Evolutionary conservation across 352 stramenopile species (phyloP).

Genomic region (Peronospora destructor): DNA sequence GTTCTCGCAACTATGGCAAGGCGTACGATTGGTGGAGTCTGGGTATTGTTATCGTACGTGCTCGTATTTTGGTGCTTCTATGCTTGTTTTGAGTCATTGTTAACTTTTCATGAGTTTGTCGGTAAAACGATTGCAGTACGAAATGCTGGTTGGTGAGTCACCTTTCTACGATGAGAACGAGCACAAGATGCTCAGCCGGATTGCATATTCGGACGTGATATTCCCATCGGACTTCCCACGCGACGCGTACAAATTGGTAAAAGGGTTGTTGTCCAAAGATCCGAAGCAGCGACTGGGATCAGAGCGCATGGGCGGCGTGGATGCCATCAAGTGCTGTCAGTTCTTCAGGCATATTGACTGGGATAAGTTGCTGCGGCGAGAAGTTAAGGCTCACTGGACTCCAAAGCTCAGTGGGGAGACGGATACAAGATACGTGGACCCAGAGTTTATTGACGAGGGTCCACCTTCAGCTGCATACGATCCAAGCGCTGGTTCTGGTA

Average conservation of each 20-base stretch:
- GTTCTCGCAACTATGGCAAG: conserved; percentile 81
- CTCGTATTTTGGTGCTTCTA: not conserved
- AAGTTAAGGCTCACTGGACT: conserved; percentile 76
- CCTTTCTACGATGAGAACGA: conserved; percentile 88
- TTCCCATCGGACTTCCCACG: conserved; percentile 73
- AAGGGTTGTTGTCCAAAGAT: conserved; percentile 68
- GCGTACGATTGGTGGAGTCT: conserved; percentile 88
- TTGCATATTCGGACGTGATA: conserved; percentile 67
- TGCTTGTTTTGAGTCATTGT: not conserved
- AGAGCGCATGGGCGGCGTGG: conserved; percentile 55
- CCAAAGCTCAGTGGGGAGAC: conserved; percentile 80
- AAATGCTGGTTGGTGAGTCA: conserved; percentile 82
- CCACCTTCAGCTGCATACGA: conserved; percentile 77
- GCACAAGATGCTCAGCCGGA: conserved; percentile 82
- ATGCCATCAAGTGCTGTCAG: conserved; percentile 57
- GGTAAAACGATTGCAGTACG: conserved; percentile 46
- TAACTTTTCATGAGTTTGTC: conserved; percentile 13
- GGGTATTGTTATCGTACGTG: conserved; percentile 75
- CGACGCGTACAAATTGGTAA: conserved; percentile 70
- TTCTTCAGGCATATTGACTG: conserved; percentile 80
- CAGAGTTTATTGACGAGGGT: conserved; percentile 82
- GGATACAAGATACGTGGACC: conserved; percentile 85
- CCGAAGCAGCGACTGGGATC: conserved; percentile 59
- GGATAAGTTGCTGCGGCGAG: conserved; percentile 56
- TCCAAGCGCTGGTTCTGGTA: conserved; percentile 48